Base-by-base conservation (phyloP, 2,329 filamentous ascomycete species). In the Ophiocordyceps robertsii region DNA sequence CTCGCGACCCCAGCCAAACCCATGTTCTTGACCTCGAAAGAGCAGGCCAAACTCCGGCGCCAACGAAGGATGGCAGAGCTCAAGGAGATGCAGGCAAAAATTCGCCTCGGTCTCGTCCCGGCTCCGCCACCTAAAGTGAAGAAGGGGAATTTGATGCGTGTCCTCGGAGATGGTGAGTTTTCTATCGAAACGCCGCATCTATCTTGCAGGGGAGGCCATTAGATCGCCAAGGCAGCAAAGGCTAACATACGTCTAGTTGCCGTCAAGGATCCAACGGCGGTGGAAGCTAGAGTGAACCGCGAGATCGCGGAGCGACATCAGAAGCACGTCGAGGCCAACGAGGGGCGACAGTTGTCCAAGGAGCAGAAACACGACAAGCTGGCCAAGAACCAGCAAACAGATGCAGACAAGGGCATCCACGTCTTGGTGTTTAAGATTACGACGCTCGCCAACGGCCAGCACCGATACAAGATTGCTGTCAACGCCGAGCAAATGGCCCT, bases 61-160 rank as follows among this genome's bases (percentile, higher is more conserved):
- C 88, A 95, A 62, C 80, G 87, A 43, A 80, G 93, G 49, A 90
- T 90, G 77, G 89, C 85, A 35, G 87, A 95, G 48, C 70, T 94
- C 49, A 96, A 96, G 61, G 93, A 98, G 63, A 82, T 89, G 57
- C 92, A 98, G 63, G 89, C 90, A 32, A 96, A 98, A 67, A 92
- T 96, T 47, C 77, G 90, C 45, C 70, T 98, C 11, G 92, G 92
- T 17, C 72, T 98, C 13, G 82, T 90, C 46, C 87, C 89, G 3
- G 86, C 90, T 17, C 88, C 89, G 27, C 84, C 89, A 24, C 90
- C 92, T 11, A 98, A 96, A 64, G 87, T 98, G 52, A 96, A 95
- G 66, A 93, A 93, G 63, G 85, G 83, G 44, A 98, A 98, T 61
- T 75, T 98, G 57, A 98, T 98, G 92, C 82, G 89, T 44, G 92